phyloP scores from a whole-genome alignment of 208 protist species.

The Trypanosoma theileri region DNA sequence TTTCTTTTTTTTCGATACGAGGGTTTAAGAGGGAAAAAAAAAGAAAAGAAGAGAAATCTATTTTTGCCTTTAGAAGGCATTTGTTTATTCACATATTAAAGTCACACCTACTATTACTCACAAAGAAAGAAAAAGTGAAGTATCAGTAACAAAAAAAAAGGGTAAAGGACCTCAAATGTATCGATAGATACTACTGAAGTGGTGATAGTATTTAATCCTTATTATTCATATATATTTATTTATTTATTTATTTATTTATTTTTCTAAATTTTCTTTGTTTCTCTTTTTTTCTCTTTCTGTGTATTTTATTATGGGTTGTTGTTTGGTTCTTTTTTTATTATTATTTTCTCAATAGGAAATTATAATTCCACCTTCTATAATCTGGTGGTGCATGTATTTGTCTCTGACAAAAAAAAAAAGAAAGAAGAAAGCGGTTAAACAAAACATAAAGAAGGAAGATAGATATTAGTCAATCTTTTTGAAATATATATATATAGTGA shows the following conservation, averaged over 20 bases:
- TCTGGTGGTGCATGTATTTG: not conserved
- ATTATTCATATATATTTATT: not conserved
- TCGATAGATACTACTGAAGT: too few species aligned
- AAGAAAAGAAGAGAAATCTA: too few species aligned
- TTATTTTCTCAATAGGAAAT: not conserved
- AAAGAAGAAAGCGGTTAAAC: not conserved
- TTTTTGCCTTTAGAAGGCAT: too few species aligned
- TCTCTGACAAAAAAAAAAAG: not conserved
- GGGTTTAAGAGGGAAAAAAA: too few species aligned
- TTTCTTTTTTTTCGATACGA: not conserved
- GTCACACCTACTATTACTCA: too few species aligned
- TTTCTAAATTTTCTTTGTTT: not conserved
- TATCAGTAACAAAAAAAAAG: not conserved
- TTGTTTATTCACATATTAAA: too few species aligned
- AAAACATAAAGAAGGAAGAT: not conserved
- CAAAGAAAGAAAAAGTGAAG: too few species aligned
- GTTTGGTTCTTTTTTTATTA: too few species aligned
- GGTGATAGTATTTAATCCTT: conserved; percentile 9
- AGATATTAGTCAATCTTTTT: not conserved
- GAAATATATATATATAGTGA: not conserved
- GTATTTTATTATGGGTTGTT: not conserved
- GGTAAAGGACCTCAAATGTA: not conserved
- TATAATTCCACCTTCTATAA: not conserved
- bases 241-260: not conserved
- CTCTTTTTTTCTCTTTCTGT: not conserved